phyloP scores from a whole-genome alignment of 371 early-diverging fungal genomes.

The Circinella umbellata region DNA sequence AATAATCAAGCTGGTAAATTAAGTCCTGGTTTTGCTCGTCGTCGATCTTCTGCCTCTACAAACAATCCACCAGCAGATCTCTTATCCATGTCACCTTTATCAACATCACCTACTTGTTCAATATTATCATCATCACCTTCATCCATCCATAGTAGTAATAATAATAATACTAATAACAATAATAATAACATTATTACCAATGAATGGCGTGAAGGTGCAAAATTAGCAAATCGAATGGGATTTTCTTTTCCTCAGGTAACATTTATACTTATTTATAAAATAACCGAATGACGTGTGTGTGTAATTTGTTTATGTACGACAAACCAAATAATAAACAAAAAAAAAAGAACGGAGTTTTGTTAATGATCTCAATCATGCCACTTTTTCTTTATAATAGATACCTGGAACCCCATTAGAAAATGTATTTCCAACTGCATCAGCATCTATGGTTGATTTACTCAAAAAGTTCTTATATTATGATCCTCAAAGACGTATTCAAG shows the following conservation, averaged over 20 bases:
- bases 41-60: not conserved
- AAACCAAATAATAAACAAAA: no score
- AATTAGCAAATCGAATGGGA: conserved; percentile 60
- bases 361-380: no score
- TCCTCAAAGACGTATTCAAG: conserved; percentile 22
- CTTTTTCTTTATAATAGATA: conserved; percentile 5
- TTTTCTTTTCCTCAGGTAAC: conserved; percentile 58
- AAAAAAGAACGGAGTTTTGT: no score
- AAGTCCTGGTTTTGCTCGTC: conserved; percentile 48
- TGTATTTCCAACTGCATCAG: conserved; percentile 26
- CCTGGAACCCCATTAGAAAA: conserved; percentile 19
- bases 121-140: no score
- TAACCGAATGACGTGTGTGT: no score
- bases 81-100: not conserved
- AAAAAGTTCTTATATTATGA: conserved; percentile 27
- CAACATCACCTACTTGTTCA: no score
- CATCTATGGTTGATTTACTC: conserved; percentile 28
- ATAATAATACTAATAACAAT: not conserved
- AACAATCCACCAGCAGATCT: not conserved
- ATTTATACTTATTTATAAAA: not conserved
- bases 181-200: conserved; percentile 46
- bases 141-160: no score
- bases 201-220: conserved; percentile 73
- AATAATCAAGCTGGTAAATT: conserved; percentile 26
- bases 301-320: no score